Base-by-base conservation (phyloP, 768 basidiomycete genomes). In the Infundibulicybe gibba region DNA sequence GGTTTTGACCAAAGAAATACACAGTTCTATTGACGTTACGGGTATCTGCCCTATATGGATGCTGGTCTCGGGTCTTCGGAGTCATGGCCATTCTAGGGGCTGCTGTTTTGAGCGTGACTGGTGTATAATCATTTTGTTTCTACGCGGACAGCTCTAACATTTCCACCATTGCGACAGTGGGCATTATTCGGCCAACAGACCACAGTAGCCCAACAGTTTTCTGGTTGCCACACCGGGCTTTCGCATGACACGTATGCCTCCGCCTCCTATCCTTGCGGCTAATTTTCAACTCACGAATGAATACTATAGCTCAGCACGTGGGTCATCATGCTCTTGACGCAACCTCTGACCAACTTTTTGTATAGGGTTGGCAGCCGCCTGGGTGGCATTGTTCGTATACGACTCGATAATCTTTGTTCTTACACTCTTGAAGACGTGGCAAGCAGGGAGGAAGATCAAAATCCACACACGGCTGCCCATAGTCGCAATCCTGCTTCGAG, bases 381-480 rank as follows among this genome's bases (percentile, higher is more conserved):
- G 79, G 77, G 77, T 78, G 52, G 71, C 75, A 1, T 65, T 79
- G 3, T 74, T 77, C 45, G 52, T 68, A 1, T 79, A 72, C 49
- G 80, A 83, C 53, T 46, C 64, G 0, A 59, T 76, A 15, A 60
- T 81, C 11, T 77, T 80, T 48, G 48, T 51, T 16, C 60, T 81
- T 16, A 81, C 76, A 0, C 40, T 80, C 14, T 53, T 56, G 54
- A 77, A 74, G 55, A 76, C 77, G 3, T 69, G 61, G 62, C 68
- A 54, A 44, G 59, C 61, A 10, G 52, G 70, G 42, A 56, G 49
- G 45, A 62, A 62, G 43, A 48, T 41, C 13, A 41, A 63, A 16
- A 58, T 60, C 17, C 49, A 54, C 30, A 54, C 58, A 31, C 49
- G 50, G 20, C 58, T 63, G n/a, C 66, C 71, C 30, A 49, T 80